Conservation (phyloP, 257 asterid species). For the Fraxinus pennsylvanica region DNA sequence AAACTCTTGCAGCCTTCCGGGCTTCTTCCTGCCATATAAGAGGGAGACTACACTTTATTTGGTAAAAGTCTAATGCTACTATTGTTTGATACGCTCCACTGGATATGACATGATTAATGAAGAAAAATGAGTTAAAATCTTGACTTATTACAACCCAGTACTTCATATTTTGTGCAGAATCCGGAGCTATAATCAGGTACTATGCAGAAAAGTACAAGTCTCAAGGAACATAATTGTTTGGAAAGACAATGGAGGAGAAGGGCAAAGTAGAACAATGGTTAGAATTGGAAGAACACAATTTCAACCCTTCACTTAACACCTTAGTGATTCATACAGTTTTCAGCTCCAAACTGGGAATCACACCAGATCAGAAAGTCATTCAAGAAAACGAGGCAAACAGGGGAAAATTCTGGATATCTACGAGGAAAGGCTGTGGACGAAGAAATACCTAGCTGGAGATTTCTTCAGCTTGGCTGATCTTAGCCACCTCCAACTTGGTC, state of each 20-base stretch:
- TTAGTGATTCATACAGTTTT: slow-evolving; percentile 19
- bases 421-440: slow-evolving; percentile 35
- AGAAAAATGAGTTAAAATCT: too few relatives aligned
- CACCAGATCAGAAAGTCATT: slow-evolving; percentile 12
- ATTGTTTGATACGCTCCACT: not conserved
- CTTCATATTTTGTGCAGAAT: not conserved
- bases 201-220: slow-evolving; percentile 29
- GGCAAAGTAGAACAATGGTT: slow-evolving; percentile 30
- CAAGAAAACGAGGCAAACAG: slow-evolving; percentile 25
- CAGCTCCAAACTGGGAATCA: slow-evolving; percentile 23
- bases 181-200: slow-evolving; percentile 30
- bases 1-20: slow-evolving; percentile 52
- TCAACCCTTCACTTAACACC: slow-evolving; percentile 21
- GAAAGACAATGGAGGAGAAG: slow-evolving; percentile 22
- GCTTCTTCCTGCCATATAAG: slow-evolving; percentile 44
- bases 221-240: slow-evolving; percentile 27
- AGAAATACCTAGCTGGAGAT: slow-evolving; percentile 51
- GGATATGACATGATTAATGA: too few relatives aligned
- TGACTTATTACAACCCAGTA: not conserved
- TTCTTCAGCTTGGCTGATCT: slow-evolving; percentile 54
- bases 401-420: slow-evolving; percentile 25
- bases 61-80: slow-evolving; percentile 27
- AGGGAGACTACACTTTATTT: slow-evolving; percentile 50
- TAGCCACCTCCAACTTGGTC: slow-evolving; percentile 42
- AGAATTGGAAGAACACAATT: slow-evolving; percentile 28